Conservation (phyloP, 495 filamentous ascomycete genomes). For the Penicillium macrosclerotiorum region DNA sequence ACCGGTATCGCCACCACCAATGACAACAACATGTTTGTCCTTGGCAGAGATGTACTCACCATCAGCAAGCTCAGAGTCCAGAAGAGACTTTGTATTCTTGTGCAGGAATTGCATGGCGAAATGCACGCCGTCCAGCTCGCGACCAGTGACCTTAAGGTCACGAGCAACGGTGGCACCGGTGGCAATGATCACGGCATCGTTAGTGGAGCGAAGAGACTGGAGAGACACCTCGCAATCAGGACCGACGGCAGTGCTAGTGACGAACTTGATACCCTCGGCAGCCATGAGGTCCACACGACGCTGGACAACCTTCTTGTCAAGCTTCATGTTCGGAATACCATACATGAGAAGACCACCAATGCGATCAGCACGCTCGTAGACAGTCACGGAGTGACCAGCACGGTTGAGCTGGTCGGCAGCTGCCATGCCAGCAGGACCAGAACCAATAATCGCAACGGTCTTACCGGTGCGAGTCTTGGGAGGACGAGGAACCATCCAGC, state of each 20-base stretch:
- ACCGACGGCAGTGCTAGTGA: conserved; percentile 73
- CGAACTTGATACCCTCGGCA: conserved; percentile 83
- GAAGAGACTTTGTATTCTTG: conserved; percentile 96
- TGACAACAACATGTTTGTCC: conserved; percentile 95
- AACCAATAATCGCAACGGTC: conserved; percentile 89
- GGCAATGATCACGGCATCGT: conserved; percentile 89
- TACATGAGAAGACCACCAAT: conserved; percentile 96
- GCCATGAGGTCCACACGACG: conserved; percentile 96
- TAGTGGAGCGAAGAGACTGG: conserved; percentile 67
- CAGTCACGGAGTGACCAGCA: conserved; percentile 84
- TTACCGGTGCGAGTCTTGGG: conserved; percentile 84
- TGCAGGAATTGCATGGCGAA: conserved; percentile 99
- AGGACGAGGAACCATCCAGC: conserved; percentile 91
- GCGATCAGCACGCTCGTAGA: conserved; percentile 95
- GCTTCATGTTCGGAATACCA: conserved; percentile 99
- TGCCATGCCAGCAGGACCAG: conserved; percentile 89
- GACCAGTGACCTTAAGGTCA: conserved; percentile 89
- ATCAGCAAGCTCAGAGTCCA: conserved; percentile 87
- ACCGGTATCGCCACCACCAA: conserved; percentile 97
- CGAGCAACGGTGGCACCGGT: conserved; percentile 97
- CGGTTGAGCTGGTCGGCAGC: conserved; percentile 95
- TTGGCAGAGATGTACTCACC: conserved; percentile 93
- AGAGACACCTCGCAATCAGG: conserved; percentile 70
- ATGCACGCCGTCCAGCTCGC: conserved; percentile 91
- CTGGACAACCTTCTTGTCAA: conserved; percentile 98